Percentiles rank a stretch among this genome's conserved stretches.
These are phyloP conservation scores for Aspergillus proliferans DNA, from an alignment of 2,329 filamentous ascomycete genomes.

Conservation along the genomic window DNA sequence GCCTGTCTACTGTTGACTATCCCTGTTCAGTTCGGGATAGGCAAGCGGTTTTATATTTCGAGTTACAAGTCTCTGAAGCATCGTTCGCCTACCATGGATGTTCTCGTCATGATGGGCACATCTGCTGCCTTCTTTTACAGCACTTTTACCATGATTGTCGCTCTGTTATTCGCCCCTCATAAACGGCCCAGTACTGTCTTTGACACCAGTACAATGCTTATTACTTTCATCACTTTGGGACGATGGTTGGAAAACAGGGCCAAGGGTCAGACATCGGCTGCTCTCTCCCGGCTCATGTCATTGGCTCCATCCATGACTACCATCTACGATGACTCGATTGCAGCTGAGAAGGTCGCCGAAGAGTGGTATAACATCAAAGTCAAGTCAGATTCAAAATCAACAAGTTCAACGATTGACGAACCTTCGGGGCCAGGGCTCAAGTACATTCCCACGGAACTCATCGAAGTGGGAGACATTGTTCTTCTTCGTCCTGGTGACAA, in stretches of 20 bases:
- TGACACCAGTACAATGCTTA: conserved; percentile 96
- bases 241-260: conserved; percentile 89
- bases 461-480: conserved; percentile 90
- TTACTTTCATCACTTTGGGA: conserved; percentile 88
- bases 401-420: conserved; percentile 8
- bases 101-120: conserved; percentile 87
- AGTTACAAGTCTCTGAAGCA: conserved; percentile 93
- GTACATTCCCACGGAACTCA: conserved; percentile 84
- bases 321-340: conserved; percentile 91
- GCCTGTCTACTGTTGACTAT: conserved; percentile 78
- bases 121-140: conserved; percentile 97
- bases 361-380: conserved; percentile 51
- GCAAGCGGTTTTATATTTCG: conserved; percentile 85
- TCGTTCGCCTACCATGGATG: conserved; percentile 92
- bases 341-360: conserved; percentile 83
- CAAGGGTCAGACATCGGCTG: conserved; percentile 93
- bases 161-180: conserved; percentile 68
- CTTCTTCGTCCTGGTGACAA: conserved; percentile 92
- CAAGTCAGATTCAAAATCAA: conserved; percentile 7
- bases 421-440: conserved; percentile 62
- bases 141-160: conserved; percentile 76
- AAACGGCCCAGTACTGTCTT: conserved; percentile 81
- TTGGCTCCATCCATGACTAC: conserved; percentile 93
- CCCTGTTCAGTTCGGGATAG: conserved; percentile 93
- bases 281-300: conserved; percentile 89